These are phyloP conservation scores for Gloeostereum incarnatum DNA, from an alignment of 768 basidiomycete genomes.

Conservation along the genomic window DNA sequence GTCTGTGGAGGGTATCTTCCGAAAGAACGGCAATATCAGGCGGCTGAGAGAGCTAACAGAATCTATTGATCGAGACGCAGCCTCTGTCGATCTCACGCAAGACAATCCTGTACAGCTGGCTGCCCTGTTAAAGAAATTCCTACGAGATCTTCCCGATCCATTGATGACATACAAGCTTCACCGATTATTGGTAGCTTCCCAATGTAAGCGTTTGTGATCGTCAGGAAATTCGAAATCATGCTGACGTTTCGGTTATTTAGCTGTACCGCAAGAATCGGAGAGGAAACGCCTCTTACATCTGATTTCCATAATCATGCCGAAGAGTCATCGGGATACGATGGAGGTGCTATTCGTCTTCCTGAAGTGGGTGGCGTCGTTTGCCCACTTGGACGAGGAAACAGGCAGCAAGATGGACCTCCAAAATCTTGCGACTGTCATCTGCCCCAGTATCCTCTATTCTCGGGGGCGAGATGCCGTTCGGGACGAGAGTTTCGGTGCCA, in stretches of 20 bases:
- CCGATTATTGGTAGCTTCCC: constrained; percentile 77
- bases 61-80: constrained; percentile 88
- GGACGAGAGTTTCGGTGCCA: constrained; percentile 89
- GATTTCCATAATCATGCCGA: constrained; percentile 79
- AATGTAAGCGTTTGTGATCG: constrained; percentile 48
- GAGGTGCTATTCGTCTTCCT: constrained; percentile 97
- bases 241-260: constrained; percentile 28
- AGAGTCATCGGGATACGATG: constrained; percentile 92
- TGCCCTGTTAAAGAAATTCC: constrained; percentile 93
- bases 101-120: constrained; percentile 98
- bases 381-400: constrained; percentile 94
- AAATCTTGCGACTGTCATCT: constrained; percentile 95
- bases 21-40: constrained; percentile 96
- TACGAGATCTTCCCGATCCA: constrained; percentile 94
- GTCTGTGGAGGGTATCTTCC: constrained; percentile 98
- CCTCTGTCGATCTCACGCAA: constrained; percentile 82
- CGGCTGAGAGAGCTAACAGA: constrained; percentile 87
- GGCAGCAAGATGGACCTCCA: constrained; percentile 97
- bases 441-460: constrained; percentile 95
- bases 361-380: constrained; percentile 99
- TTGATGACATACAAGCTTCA: constrained; percentile 93
- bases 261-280: constrained; percentile 63
- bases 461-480: constrained; percentile 76
- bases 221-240: neutral
- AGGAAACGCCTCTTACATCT: constrained; percentile 80